Evolutionary conservation across 2,329 filamentous ascomycete species (phyloP).

Genomic region (Cercospora sojina): DNA sequence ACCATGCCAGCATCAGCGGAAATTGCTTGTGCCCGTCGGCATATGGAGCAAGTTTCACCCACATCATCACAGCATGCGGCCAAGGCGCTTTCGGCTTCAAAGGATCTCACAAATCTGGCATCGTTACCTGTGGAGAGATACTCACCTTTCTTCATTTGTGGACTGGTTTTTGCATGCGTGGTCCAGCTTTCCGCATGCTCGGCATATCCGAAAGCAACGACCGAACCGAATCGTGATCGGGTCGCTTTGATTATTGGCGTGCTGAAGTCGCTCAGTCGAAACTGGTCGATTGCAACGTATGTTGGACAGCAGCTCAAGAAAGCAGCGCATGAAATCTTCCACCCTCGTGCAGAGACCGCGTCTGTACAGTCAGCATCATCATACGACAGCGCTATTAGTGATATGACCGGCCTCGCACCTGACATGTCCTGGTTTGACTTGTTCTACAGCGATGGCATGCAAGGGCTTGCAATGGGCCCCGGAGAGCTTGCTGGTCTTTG

Average conservation of each 20-base stretch:
- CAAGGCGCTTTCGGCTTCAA: slow-evolving; percentile 77
- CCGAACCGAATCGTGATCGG: slow-evolving; percentile 65
- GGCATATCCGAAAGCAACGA: slow-evolving; percentile 56
- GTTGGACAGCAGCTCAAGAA: slow-evolving; percentile 72
- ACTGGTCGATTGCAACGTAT: slow-evolving; percentile 70
- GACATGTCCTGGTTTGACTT: slow-evolving; percentile 29
- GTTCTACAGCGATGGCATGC: slow-evolving; percentile 23
- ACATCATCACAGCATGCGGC: slow-evolving; percentile 60
- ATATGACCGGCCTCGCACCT: slow-evolving; percentile 14
- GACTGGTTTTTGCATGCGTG: slow-evolving; percentile 73
- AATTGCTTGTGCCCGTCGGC: slow-evolving; percentile 43
- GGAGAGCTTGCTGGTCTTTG: slow-evolving; percentile 9
- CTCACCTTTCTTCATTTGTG: slow-evolving; percentile 81
- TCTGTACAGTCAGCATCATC: slow-evolving; percentile 15
- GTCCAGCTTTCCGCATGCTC: slow-evolving; percentile 80
- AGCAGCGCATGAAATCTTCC: slow-evolving; percentile 65
- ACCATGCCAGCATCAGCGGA: slow-evolving; percentile 56
- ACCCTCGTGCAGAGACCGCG: slow-evolving; percentile 12
- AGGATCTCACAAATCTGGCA: slow-evolving; percentile 71
- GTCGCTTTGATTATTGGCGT: slow-evolving; percentile 75
- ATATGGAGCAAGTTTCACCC: slow-evolving; percentile 53
- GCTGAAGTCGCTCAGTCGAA: slow-evolving; percentile 63
- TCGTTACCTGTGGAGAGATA: slow-evolving; percentile 73
- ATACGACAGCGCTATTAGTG: slow-evolving; percentile 21
- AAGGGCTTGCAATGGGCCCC: slow-evolving; percentile 7